Conservation (phyloP, 805 yeast genomes). For the Yarrowia osloensis region DNA sequence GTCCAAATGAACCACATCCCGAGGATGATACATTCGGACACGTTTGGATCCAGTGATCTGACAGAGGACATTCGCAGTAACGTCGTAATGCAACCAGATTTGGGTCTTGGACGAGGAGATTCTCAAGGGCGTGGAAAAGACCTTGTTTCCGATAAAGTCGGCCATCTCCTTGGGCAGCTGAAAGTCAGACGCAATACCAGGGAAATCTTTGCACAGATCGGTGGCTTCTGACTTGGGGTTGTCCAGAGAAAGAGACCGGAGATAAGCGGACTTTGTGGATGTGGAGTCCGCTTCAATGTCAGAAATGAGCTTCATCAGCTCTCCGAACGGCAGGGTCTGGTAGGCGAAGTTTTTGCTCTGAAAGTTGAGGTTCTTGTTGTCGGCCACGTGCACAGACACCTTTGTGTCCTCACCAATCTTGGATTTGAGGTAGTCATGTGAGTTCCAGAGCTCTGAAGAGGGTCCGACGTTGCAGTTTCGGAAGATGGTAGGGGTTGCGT, state of each 20-base stretch:
- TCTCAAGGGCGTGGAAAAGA: slow-evolving; percentile 44
- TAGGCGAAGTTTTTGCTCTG: slow-evolving; percentile 42
- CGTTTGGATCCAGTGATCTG: slow-evolving; percentile 43
- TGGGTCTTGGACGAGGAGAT: slow-evolving; percentile 43
- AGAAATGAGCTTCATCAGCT: slow-evolving; percentile 39
- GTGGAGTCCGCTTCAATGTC: neutral
- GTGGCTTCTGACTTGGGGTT: slow-evolving; percentile 42
- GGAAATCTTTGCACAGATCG: slow-evolving; percentile 40
- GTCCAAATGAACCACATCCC: slow-evolving; percentile 39
- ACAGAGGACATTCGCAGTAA: slow-evolving; percentile 44
- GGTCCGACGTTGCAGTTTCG: slow-evolving; percentile 39
- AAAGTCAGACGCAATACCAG: slow-evolving; percentile 41
- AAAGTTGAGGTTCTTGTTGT: slow-evolving; percentile 39
- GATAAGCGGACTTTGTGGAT: slow-evolving; percentile 31
- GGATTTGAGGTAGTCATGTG: slow-evolving; percentile 39
- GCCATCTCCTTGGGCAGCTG: slow-evolving; percentile 36
- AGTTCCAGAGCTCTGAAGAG: slow-evolving; percentile 39
- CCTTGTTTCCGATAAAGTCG: slow-evolving; percentile 34
- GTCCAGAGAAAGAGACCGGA: slow-evolving; percentile 40
- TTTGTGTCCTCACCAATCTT: slow-evolving; percentile 38
- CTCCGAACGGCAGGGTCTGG: slow-evolving; percentile 38
- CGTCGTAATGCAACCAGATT: slow-evolving; percentile 46
- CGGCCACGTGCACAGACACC: slow-evolving; percentile 41
- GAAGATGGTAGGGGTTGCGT: slow-evolving; percentile 39
- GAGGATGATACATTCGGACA: slow-evolving; percentile 44